Conservation (phyloP, 352 stramenopile species). For the Phytopythium helicoides region DNA sequence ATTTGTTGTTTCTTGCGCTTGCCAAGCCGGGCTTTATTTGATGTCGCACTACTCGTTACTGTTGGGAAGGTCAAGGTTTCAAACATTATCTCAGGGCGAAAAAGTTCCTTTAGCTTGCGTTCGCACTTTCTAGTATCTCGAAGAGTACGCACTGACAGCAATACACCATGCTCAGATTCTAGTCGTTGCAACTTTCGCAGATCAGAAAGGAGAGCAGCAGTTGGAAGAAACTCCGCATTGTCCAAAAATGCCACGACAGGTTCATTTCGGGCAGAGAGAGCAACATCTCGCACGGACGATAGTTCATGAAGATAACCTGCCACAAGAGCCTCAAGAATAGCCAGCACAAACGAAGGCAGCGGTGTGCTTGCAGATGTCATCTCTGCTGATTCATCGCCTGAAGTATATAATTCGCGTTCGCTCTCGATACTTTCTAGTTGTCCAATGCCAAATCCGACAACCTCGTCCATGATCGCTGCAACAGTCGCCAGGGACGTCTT, state of each 20-base stretch:
- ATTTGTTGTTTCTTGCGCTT: too few relatives aligned
- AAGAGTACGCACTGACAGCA: conserved; percentile 52
- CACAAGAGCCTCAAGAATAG: conserved; percentile 34
- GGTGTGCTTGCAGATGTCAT: neutral
- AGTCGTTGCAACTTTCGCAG: conserved; percentile 45
- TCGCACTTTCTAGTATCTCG: conserved; percentile 42
- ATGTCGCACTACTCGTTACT: too few relatives aligned
- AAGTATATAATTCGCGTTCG: conserved; percentile 1
- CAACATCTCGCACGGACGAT: conserved; percentile 17
- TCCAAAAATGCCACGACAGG: conserved; percentile 14
- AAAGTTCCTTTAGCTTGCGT: conserved; percentile 35
- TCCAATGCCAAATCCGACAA: conserved; percentile 37
- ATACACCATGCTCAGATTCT: conserved; percentile 42
- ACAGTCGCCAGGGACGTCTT: conserved; percentile 21
- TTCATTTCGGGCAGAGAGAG: conserved; percentile 14
- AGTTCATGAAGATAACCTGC: conserved; percentile 25
- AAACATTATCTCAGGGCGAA: conserved; percentile 50
- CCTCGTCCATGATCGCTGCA: conserved; percentile 51
- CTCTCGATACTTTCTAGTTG: conserved; percentile 45
- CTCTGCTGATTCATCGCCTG: neutral
- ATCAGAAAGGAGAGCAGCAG: conserved; percentile 29
- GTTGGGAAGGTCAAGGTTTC: neutral
- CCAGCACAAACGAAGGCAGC: conserved; percentile 24
- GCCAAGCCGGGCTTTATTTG: too few relatives aligned
- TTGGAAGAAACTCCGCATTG: conserved; percentile 28